Percentiles rank a stretch among this genome's conserved stretches.
These are phyloP conservation scores for Phytophthora pisi DNA, from an alignment of 352 stramenopile genomes.

Conservation along the genomic window DNA sequence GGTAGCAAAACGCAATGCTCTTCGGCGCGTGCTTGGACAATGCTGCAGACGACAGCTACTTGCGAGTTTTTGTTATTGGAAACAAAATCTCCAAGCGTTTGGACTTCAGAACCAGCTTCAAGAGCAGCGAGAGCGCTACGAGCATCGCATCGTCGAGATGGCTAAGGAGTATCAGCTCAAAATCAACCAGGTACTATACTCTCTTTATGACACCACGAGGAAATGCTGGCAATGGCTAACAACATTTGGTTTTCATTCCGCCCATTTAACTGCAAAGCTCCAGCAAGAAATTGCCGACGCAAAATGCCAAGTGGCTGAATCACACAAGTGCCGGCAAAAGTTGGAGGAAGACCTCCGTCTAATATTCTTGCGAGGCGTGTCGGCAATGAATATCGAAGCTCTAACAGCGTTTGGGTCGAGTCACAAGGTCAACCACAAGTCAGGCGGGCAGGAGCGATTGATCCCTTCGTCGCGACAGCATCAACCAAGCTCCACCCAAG, in stretches of 20 bases:
- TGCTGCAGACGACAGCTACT: conserved; percentile 22
- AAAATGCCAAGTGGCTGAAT: conserved; percentile 36
- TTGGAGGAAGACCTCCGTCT: conserved; percentile 69
- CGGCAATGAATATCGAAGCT: conserved; percentile 82
- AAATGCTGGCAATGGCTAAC: neutral
- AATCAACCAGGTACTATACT: conserved; percentile 40
- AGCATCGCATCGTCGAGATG: conserved; percentile 35
- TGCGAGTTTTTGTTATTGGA: conserved; percentile 26
- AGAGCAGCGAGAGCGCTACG: conserved; percentile 36
- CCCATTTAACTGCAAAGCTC: conserved; percentile 33
- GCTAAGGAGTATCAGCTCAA: conserved; percentile 49
- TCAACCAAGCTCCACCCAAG: conserved; percentile 3
- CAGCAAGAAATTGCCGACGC: conserved; percentile 49
- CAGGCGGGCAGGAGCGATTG: conserved; percentile 5
- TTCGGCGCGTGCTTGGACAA: conserved; percentile 20
- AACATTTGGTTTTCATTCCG: too few species aligned
- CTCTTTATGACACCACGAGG: neutral
- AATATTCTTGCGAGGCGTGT: conserved; percentile 72
- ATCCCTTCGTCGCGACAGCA: conserved; percentile 6
- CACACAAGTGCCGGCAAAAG: conserved; percentile 49
- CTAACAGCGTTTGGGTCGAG: conserved; percentile 63
- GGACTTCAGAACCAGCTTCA: conserved; percentile 29
- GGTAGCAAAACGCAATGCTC: neutral
- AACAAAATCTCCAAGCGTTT: conserved; percentile 6
- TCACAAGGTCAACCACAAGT: conserved; percentile 35